These are phyloP conservation scores for Monilinia polystroma DNA, from an alignment of 2,329 filamentous ascomycete species.

Conservation along the genomic window DNA sequence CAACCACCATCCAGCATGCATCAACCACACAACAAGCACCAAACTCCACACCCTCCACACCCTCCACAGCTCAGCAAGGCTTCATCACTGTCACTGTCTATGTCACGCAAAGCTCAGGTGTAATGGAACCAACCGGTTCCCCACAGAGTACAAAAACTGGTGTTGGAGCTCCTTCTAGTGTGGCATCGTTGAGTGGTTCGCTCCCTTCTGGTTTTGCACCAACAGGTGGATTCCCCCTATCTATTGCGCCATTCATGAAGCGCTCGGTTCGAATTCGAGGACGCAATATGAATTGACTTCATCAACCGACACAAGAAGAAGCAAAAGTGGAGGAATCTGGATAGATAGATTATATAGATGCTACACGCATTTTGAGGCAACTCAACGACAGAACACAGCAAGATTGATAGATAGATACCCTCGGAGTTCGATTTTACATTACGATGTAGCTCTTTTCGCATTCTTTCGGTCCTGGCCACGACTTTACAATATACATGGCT, in stretches of 20 bases:
- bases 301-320: too few species aligned
- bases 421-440: constrained; percentile 7
- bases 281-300: constrained; percentile 7
- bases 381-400: constrained; percentile 1
- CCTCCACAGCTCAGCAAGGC: not conserved
- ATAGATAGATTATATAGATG: not conserved
- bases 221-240: not conserved
- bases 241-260: constrained; percentile 15
- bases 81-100: not conserved
- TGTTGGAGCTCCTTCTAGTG: not conserved
- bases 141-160: not conserved
- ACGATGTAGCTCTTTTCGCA: not conserved
- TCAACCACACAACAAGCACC: constrained; percentile 1
- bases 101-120: not conserved
- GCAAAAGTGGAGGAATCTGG: not conserved
- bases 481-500: not conserved
- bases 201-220: not conserved
- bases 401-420: constrained; percentile 13
- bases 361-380: constrained; percentile 5
- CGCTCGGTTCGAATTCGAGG: constrained; percentile 12
- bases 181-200: not conserved
- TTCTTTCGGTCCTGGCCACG: not conserved
- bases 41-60: not conserved
- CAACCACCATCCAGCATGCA: not conserved
- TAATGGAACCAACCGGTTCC: not conserved